Evolutionary conservation across 306 rosid species (phyloP).

Genomic region (Spatholobus suberectus): DNA sequence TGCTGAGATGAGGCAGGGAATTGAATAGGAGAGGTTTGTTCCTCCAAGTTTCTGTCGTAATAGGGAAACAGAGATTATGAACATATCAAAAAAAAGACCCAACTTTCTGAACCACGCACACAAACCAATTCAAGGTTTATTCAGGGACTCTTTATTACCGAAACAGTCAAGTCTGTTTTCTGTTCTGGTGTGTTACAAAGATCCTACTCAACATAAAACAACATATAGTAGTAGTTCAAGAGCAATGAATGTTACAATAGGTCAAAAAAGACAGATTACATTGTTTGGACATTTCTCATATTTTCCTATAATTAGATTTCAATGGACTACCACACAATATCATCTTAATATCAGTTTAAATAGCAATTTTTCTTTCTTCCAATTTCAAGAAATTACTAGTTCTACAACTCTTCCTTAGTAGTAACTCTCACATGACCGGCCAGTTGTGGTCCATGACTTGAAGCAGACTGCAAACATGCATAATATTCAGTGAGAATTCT

Average conservation of each 20-base stretch:
- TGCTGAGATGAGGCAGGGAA: too few species aligned
- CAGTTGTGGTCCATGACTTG: constrained; percentile 45
- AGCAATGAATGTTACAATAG: constrained; percentile 5
- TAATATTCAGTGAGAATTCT: not conserved
- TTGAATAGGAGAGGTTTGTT: too few species aligned
- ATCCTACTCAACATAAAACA: not conserved
- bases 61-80: too few species aligned
- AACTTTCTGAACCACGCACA: too few species aligned
- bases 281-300: constrained; percentile 6
- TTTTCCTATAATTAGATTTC: not conserved
- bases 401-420: constrained; percentile 14
- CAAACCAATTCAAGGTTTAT: too few species aligned
- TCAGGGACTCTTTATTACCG: too few species aligned
- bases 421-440: constrained; percentile 20
- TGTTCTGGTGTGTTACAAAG: constrained; percentile 5
- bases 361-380: constrained; percentile 19
- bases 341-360: constrained; percentile 1
- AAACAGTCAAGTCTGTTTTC: not conserved
- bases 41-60: too few species aligned
- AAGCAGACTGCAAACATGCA: constrained; percentile 22
- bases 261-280: not conserved
- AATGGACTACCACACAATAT: constrained; percentile 17
- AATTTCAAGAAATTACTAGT: constrained; percentile 30
- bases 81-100: too few species aligned
- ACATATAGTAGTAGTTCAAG: not conserved